Evolutionary conservation across 2,329 filamentous ascomycete genomes (phyloP), one percentile per base, ranked within the genome.

Genomic region (Arthrobotrys iridis): DNA sequence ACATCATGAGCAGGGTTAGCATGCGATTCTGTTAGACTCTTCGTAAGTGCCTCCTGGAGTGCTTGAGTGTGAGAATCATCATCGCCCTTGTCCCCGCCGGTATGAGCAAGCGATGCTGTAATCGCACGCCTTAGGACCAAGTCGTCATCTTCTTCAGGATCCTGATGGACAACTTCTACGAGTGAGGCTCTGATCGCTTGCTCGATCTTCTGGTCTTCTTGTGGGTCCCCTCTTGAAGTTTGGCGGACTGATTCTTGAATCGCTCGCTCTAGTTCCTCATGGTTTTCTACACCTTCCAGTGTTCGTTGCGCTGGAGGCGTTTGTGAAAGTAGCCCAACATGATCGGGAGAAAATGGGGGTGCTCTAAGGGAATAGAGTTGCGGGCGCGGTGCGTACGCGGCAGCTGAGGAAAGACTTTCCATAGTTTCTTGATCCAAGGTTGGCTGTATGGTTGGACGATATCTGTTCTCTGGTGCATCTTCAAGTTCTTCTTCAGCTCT

Each of bases 101-200:
- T 72, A 68, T 35, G 60, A 59, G 41, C 78, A 74, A 75, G 78
- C 45, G 70, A 80, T 62, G 50, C 79, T 4, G 62, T 73, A 13
- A 82, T 77, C 3, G 80, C 81, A 30, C 78, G 77, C 59, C 80
- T 79, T n/a, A 81, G 72, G 6, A 81, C 81, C 15, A 79, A 68
- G 37, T 81, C 80, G 10, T 81, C 79, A 11, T 81, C 79, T 48
- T 80, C 78, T 13, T 78, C 77, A 4, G 75, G 76, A 26, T 55
- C 59, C 18, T 75, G 63, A 33, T 75, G 67, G 20, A 52, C 71
- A 6, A 89, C 81, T 78, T 91, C 88, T 11, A 83, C 83, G 13
- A 95, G 85, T 77, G 90, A 92, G 3, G 90, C 88, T 11, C 91
- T 86, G 58, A 96, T 90, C 0, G 91, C 91, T 18, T 87, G 85